Evolutionary conservation across 2,329 filamentous ascomycete species (phyloP).

Genomic region (Onygenales sp.): DNA sequence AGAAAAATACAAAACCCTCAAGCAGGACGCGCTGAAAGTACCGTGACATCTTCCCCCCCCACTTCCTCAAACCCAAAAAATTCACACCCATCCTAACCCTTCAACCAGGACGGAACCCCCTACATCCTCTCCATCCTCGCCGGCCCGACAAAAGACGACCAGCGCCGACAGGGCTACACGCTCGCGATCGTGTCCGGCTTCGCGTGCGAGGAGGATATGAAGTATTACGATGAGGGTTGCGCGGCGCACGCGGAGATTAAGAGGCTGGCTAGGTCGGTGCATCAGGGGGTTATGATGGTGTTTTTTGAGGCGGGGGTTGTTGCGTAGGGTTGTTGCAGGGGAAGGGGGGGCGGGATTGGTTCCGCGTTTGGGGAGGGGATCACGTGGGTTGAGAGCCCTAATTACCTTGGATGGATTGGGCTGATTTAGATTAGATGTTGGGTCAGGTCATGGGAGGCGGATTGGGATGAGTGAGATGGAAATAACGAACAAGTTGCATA

Average conservation of each 20-base stretch:
- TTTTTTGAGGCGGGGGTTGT: constrained; percentile 12
- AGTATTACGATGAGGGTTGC: constrained; percentile 52
- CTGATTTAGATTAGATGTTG: too few species aligned
- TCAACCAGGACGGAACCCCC: constrained; percentile 50
- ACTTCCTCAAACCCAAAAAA: neutral
- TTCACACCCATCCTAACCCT: neutral
- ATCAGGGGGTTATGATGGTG: constrained; percentile 15
- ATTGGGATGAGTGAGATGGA: too few species aligned
- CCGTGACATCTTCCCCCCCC: neutral
- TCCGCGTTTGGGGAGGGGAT: neutral
- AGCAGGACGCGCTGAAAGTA: constrained; percentile 28
- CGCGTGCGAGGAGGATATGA: constrained; percentile 51
- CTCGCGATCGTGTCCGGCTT: constrained; percentile 51
- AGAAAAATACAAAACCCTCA: constrained; percentile 25
- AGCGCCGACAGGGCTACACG: constrained; percentile 53
- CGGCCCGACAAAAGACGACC: constrained; percentile 36
- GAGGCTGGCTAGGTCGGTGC: constrained; percentile 11
- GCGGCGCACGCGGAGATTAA: constrained; percentile 38
- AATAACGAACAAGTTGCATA: too few species aligned
- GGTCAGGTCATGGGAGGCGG: too few species aligned
- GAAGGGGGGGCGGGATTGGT: neutral
- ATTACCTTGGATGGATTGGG: too few species aligned
- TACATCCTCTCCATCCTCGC: constrained; percentile 52
- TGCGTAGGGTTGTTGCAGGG: neutral
- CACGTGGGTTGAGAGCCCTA: neutral